These are phyloP conservation scores for Microdochium bolleyi DNA, from an alignment of 2,329 filamentous ascomycete species.

Conservation along the genomic window DNA sequence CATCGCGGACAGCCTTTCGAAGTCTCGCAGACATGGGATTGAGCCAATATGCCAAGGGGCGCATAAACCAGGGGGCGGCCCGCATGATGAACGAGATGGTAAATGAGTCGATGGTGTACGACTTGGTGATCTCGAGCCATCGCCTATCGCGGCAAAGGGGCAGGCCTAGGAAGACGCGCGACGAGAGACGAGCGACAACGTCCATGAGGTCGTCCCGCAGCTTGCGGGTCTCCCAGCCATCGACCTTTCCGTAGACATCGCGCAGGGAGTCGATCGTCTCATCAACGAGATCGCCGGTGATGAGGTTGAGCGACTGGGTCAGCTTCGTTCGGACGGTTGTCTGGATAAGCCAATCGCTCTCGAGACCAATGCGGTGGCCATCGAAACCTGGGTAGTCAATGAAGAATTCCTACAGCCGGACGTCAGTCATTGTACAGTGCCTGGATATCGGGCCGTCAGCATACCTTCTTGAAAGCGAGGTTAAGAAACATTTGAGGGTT, in stretches of 20 bases:
- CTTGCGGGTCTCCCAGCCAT: slow-evolving; percentile 29
- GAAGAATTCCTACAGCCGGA: slow-evolving; percentile 21
- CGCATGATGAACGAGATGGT: slow-evolving; percentile 26
- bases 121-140: slow-evolving; percentile 36
- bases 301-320: slow-evolving; percentile 22
- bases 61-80: slow-evolving; percentile 27
- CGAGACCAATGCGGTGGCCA: slow-evolving; percentile 12
- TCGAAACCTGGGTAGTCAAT: slow-evolving; percentile 23
- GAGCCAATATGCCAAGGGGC: slow-evolving; percentile 33
- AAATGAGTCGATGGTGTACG: slow-evolving; percentile 32
- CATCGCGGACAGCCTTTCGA: slow-evolving; percentile 26
- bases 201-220: slow-evolving; percentile 28
- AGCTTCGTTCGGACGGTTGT: slow-evolving; percentile 22
- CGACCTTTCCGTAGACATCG: slow-evolving; percentile 19
- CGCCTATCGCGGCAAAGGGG: slow-evolving; percentile 33
- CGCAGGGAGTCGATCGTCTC: slow-evolving; percentile 22
- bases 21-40: slow-evolving; percentile 29
- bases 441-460: too few species aligned
- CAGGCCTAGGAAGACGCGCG: slow-evolving; percentile 38
- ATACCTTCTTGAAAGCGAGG: slow-evolving; percentile 23
- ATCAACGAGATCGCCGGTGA: slow-evolving; percentile 24
- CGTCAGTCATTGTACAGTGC: not conserved
- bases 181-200: slow-evolving; percentile 38
- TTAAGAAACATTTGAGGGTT: slow-evolving; percentile 21
- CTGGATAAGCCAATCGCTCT: slow-evolving; percentile 15